phyloP scores from a whole-genome alignment of 2,329 filamentous ascomycete species.

The Fonsecaea pedrosoi region DNA sequence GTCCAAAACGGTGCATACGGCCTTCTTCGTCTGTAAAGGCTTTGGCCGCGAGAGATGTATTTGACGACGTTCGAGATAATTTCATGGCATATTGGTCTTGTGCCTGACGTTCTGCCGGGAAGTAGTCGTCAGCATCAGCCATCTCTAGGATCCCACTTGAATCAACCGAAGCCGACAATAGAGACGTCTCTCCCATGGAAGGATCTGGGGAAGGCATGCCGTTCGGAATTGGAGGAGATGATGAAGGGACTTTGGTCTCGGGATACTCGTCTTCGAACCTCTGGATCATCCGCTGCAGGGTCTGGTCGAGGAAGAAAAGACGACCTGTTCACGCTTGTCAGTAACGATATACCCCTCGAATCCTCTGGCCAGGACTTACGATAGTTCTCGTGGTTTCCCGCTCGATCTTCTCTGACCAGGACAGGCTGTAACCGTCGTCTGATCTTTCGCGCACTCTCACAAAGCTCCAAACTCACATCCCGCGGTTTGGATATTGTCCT shows the following conservation, averaged over 20 bases:
- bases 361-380: slow-evolving; percentile 61
- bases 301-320: slow-evolving; percentile 85
- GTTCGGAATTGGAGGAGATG: slow-evolving; percentile 27
- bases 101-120: slow-evolving; percentile 46
- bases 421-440: slow-evolving; percentile 81
- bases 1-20: slow-evolving; percentile 71
- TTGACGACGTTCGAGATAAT: slow-evolving; percentile 66
- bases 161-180: slow-evolving; percentile 31
- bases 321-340: slow-evolving; percentile 61
- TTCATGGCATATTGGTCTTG: slow-evolving; percentile 54
- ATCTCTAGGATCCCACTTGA: slow-evolving; percentile 26
- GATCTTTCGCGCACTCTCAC: slow-evolving; percentile 88
- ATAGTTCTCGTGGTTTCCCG: slow-evolving; percentile 76
- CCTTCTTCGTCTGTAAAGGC: slow-evolving; percentile 73
- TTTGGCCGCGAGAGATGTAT: slow-evolving; percentile 71
- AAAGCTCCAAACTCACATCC: slow-evolving; percentile 89
- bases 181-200: slow-evolving; percentile 26
- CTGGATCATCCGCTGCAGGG: slow-evolving; percentile 87
- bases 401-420: slow-evolving; percentile 73
- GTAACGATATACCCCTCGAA: slow-evolving; percentile 31
- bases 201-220: slow-evolving; percentile 32
- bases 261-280: slow-evolving; percentile 97
- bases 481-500: slow-evolving; percentile 71
- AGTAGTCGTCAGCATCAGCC: slow-evolving; percentile 33
- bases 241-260: slow-evolving; percentile 59